A percentile compares a stretch with the other conserved stretches of the same genome.
These are phyloP conservation scores for Coemansia sp. DNA, from an alignment of 371 early-diverging fungal species.

Conservation along the genomic window DNA sequence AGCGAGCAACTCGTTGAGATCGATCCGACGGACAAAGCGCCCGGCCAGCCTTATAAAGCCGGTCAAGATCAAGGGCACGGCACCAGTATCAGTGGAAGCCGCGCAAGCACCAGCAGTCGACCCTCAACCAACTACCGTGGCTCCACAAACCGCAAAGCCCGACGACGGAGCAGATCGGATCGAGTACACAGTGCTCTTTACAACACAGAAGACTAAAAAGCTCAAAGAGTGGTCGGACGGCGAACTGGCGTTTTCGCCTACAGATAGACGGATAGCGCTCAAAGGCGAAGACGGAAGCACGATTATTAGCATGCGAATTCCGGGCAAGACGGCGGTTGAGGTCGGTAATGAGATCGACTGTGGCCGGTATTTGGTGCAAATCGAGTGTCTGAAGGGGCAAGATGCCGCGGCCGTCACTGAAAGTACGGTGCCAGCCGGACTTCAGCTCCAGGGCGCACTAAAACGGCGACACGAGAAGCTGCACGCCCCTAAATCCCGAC, in stretches of 20 bases:
- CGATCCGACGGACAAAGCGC: slow-evolving; percentile 16
- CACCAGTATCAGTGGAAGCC: background rate
- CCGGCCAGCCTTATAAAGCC: slow-evolving; percentile 40
- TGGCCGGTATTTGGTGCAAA: slow-evolving; percentile 39
- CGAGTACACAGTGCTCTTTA: slow-evolving; percentile 39
- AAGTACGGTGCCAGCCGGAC: background rate
- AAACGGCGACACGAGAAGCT: slow-evolving; percentile 17
- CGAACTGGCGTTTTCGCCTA: slow-evolving; percentile 4
- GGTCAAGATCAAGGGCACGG: slow-evolving; percentile 11
- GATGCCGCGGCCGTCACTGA: background rate
- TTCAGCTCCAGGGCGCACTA: slow-evolving; percentile 18
- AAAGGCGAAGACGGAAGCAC: slow-evolving; percentile 26
- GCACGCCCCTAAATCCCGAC: background rate
- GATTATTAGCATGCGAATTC: slow-evolving; percentile 19
- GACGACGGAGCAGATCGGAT: background rate
- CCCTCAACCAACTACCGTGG: background rate
- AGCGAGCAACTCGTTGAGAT: background rate
- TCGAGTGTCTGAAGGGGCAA: slow-evolving; percentile 21
- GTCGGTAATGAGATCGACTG: slow-evolving; percentile 35
- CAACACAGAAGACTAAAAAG: slow-evolving; percentile 46
- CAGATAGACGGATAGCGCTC: slow-evolving; percentile 18
- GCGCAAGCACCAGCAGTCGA: background rate
- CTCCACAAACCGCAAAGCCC: background rate
- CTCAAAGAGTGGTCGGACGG: slow-evolving; percentile 49
- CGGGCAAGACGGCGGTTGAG: slow-evolving; percentile 18